These are phyloP conservation scores for Fusarium sp. DNA, from an alignment of 2,329 filamentous ascomycete species.

Conservation along the genomic window DNA sequence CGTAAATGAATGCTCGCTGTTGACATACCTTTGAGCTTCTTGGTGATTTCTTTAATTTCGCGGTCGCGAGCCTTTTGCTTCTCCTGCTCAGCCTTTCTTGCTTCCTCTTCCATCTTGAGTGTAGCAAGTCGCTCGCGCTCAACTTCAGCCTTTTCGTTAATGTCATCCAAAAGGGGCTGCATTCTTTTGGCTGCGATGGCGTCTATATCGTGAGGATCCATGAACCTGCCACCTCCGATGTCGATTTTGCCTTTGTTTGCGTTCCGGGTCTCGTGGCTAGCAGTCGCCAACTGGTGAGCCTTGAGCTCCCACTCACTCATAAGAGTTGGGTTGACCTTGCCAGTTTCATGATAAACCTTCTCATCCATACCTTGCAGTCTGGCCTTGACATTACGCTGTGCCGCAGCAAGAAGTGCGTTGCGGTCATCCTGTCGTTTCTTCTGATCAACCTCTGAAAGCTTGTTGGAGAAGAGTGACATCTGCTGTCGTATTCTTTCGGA, in stretches of 20 bases:
- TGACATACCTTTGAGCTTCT: slow-evolving; percentile 67
- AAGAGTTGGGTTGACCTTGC: slow-evolving; percentile 74
- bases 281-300: slow-evolving; percentile 75
- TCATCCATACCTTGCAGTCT: slow-evolving; percentile 84
- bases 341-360: slow-evolving; percentile 79
- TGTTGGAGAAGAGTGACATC: slow-evolving; percentile 80
- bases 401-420: slow-evolving; percentile 78
- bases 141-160: slow-evolving; percentile 79
- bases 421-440: slow-evolving; percentile 81
- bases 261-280: slow-evolving; percentile 70
- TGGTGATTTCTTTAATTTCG: slow-evolving; percentile 64
- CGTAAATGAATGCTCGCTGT: not conserved
- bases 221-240: slow-evolving; percentile 83
- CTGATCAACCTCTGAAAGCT: slow-evolving; percentile 74
- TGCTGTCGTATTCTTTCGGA: slow-evolving; percentile 80
- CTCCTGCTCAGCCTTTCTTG: slow-evolving; percentile 62
- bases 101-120: slow-evolving; percentile 69
- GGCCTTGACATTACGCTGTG: slow-evolving; percentile 86
- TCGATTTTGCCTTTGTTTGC: slow-evolving; percentile 67
- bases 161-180: slow-evolving; percentile 86
- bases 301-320: slow-evolving; percentile 83
- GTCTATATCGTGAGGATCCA: slow-evolving; percentile 82
- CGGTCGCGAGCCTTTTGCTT: slow-evolving; percentile 61
- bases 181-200: slow-evolving; percentile 80
- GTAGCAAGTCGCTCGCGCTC: slow-evolving; percentile 76